Evolutionary conservation across 2,329 filamentous ascomycete species (phyloP), one percentile per base, ranked within the genome.

Genomic region (Talaromyces sp.): DNA sequence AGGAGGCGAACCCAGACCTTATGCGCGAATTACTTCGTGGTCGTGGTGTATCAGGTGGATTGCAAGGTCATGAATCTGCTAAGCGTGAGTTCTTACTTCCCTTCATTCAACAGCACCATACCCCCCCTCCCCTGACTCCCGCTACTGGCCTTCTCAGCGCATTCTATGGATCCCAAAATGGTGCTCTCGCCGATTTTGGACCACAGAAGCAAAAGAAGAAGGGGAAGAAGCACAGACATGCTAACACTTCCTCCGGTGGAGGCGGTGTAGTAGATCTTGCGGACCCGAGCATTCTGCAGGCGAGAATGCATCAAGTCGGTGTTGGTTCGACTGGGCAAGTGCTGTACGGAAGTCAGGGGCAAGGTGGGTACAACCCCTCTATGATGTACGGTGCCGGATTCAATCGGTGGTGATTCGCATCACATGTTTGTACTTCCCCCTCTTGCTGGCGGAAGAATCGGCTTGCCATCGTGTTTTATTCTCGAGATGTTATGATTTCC

Each of bases 201-300:
- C 81, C 82, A 78, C 90, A 91, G 84, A 96, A 97, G 89, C 93
- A 96, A 88, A 97, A 96, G 90, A 97, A 97, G 89, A 97, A 97
- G 92, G 93, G 93, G 86, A 97, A 97, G 89, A 97, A 97, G 92
- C 94, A 97, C 87, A 96, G 93, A 89, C 93, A 97, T 90, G 94
- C 93, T 95, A 97, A 97, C 92, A 97, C 94, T 94, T 97, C 93
- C 91, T 98, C 94, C 89, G 96, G 93, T 89, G 93, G 93, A 88
- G 92, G 92, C 91, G 93, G 92, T 86, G 89, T 97, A 94, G 93
- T 96, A 85, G 93, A 98, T 96, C 92, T 97, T 93, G 92, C 91
- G 86, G 93, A 98, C 92, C 94, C 94, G 87, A 97, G 92, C 87
- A 97, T 97, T 87, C 89, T 98, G 86, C 93, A 97, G 86, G 92